Evolutionary conservation across 768 basidiomycete genomes (phyloP).

Genomic region (Boletus rufocinnamomeus): DNA sequence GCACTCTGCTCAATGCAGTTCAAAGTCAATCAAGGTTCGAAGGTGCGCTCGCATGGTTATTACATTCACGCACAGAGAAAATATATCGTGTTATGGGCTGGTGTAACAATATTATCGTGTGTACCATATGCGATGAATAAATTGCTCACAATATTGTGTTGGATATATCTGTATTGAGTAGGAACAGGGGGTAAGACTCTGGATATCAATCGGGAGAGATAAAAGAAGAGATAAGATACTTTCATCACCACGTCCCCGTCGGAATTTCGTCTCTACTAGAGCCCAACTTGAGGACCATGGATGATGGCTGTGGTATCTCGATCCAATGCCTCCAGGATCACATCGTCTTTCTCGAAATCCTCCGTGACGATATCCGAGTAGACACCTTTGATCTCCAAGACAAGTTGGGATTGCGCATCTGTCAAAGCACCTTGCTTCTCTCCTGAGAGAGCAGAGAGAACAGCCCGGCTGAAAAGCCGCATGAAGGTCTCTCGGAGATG

Average conservation of each 20-base stretch:
- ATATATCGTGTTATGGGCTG: neutral
- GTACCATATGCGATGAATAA: neutral
- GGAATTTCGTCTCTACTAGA: neutral
- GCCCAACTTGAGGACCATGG: neutral
- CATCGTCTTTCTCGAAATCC: neutral
- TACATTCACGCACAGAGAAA: neutral
- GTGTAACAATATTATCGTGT: neutral
- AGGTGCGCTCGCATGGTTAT: neutral
- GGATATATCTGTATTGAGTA: neutral
- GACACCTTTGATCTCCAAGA: neutral
- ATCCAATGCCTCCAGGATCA: slow-evolving; percentile 3
- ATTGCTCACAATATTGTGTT: neutral
- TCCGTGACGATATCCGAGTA: neutral
- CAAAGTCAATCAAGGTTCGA: neutral
- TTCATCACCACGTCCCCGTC: neutral
- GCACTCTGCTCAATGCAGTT: neutral
- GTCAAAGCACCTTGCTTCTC: neutral
- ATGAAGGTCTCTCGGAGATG: neutral
- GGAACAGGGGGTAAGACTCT: neutral
- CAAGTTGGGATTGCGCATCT: neutral
- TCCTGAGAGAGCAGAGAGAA: neutral
- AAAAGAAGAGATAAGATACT: too few relatives aligned
- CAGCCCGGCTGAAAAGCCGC: neutral
- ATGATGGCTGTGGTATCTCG: neutral
- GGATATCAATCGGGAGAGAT: too few relatives aligned